phyloP scores from a whole-genome alignment of 2,329 filamentous ascomycete species.

The Venturia effusa region DNA sequence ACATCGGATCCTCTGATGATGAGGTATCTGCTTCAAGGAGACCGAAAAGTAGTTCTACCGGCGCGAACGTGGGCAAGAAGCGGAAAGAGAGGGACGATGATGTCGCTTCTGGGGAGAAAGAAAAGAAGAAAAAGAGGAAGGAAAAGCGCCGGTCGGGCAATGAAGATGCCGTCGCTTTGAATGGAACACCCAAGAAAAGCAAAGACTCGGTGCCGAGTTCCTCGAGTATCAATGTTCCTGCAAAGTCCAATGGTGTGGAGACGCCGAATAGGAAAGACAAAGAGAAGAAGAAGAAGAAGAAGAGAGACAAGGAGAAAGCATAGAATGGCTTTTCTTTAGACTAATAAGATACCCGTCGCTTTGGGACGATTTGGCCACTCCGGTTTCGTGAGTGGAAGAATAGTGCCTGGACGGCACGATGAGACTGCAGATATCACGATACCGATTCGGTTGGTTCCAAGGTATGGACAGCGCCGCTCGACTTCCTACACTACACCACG shows the following conservation, averaged over 20 bases:
- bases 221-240: background rate
- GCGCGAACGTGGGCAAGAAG: background rate
- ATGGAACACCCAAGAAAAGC: background rate
- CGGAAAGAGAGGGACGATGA: conserved; percentile 1
- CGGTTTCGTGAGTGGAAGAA: too few relatives aligned
- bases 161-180: background rate
- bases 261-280: conserved; percentile 2
- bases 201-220: background rate
- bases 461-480: too few relatives aligned
- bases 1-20: conserved; percentile 30
- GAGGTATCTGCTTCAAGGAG: conserved; percentile 19
- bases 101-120: background rate
- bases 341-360: background rate
- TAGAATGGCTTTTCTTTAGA: background rate
- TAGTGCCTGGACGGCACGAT: too few relatives aligned
- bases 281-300: conserved; percentile 8
- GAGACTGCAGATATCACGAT: too few relatives aligned
- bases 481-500: too few relatives aligned
- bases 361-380: too few relatives aligned
- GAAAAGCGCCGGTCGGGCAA: background rate
- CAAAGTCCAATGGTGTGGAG: background rate
- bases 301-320: background rate
- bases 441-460: too few relatives aligned
- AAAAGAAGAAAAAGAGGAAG: conserved; percentile 10
- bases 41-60: background rate